Conservation (phyloP, 2,329 filamentous ascomycete genomes). For the Pseudogymnoascus sp. region DNA sequence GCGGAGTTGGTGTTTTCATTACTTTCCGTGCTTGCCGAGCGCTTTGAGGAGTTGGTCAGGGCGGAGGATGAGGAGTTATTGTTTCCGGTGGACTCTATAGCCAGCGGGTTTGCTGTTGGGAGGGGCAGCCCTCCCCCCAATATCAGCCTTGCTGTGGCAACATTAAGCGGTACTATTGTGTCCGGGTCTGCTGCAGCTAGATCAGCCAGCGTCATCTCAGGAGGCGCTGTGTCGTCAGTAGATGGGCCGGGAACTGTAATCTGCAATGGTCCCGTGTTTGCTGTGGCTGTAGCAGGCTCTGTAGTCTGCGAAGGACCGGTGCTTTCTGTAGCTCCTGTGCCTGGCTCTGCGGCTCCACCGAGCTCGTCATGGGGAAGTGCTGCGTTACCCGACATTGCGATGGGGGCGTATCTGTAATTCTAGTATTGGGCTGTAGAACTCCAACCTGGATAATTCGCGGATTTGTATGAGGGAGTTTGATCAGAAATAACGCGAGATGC, state of each 20-base stretch:
- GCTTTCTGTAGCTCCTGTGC: neutral
- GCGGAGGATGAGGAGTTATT: neutral
- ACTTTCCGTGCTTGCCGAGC: neutral
- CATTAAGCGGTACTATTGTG: neutral
- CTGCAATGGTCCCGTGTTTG: neutral
- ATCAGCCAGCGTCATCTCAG: neutral
- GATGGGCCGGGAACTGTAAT: neutral
- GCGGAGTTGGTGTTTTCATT: neutral
- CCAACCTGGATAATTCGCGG: neutral
- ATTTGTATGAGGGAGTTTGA: neutral
- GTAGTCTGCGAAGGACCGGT: neutral
- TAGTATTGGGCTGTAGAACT: neutral
- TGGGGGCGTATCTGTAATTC: neutral
- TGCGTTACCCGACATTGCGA: neutral
- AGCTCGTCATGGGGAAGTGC: neutral
- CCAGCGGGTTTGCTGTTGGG: neutral
- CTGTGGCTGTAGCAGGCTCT: neutral
- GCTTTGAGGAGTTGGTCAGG: neutral
- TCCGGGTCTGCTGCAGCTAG: neutral
- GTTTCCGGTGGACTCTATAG: too few species aligned
- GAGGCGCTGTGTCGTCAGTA: neutral
- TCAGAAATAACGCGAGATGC: neutral
- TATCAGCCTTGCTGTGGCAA: neutral
- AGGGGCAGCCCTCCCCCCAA: too few species aligned
- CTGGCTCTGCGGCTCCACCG: neutral